phyloP scores from a whole-genome alignment of 768 basidiomycete species.

The Postia placenta region DNA sequence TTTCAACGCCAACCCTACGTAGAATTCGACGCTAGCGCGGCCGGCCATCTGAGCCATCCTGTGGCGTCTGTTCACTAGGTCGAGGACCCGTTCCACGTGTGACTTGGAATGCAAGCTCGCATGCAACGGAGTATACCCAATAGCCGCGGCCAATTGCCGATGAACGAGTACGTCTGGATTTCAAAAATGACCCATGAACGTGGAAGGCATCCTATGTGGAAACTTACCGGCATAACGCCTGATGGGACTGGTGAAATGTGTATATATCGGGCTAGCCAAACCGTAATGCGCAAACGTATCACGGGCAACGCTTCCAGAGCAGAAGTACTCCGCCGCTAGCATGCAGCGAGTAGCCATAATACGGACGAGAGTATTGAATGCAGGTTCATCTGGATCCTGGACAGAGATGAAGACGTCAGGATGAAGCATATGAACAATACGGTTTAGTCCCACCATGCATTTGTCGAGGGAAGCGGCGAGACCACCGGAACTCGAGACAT shows the following conservation, averaged over 20 bases:
- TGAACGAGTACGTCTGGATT: slow-evolving; percentile 82
- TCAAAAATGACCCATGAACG: background rate
- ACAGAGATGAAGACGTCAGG: background rate
- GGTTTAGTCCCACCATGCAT: slow-evolving; percentile 59
- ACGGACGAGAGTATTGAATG: slow-evolving; percentile 95
- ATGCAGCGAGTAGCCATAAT: slow-evolving; percentile 99
- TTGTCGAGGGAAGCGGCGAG: slow-evolving; percentile 83
- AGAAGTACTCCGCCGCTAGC: slow-evolving; percentile 98
- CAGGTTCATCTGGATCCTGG: slow-evolving; percentile 76
- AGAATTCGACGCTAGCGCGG: slow-evolving; percentile 95
- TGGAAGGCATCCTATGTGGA: background rate
- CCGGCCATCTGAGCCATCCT: slow-evolving; percentile 98
- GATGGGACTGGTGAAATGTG: slow-evolving; percentile 98
- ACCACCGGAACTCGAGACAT: slow-evolving; percentile 88
- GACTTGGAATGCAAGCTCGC: slow-evolving; percentile 82
- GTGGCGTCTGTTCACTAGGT: slow-evolving; percentile 86
- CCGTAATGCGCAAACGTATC: slow-evolving; percentile 98
- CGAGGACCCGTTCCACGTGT: slow-evolving; percentile 81
- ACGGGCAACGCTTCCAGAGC: slow-evolving; percentile 85
- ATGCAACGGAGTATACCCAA: slow-evolving; percentile 78
- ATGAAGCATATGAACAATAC: background rate
- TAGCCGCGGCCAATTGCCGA: slow-evolving; percentile 88
- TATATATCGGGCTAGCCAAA: slow-evolving; percentile 94
- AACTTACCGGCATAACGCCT: slow-evolving; percentile 83
- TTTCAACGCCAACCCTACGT: slow-evolving; percentile 89